Conservation (phyloP, 805 yeast genomes). For the Starmerella apis region DNA sequence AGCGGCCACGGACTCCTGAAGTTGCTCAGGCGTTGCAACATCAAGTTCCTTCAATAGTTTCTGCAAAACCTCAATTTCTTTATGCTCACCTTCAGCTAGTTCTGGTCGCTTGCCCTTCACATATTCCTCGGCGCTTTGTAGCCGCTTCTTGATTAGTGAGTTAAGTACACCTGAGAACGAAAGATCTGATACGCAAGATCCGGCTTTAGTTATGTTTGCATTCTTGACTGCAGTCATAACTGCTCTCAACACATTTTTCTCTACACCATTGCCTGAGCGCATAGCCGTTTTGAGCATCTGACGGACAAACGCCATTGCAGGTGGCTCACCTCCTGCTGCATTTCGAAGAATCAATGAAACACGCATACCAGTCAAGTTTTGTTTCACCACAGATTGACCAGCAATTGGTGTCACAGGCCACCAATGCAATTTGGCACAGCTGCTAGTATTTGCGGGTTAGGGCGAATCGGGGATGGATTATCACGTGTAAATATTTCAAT, state of each 20-base stretch:
- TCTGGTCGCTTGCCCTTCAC: slow-evolving; percentile 40
- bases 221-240: slow-evolving; percentile 32
- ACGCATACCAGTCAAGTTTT: slow-evolving; percentile 6
- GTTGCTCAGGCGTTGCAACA: slow-evolving; percentile 40
- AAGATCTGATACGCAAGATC: slow-evolving; percentile 26
- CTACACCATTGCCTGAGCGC: slow-evolving; percentile 36
- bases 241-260: slow-evolving; percentile 29
- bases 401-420: no score
- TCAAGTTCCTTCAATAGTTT: slow-evolving; percentile 37
- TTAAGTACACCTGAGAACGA: slow-evolving; percentile 37
- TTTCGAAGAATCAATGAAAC: slow-evolving; percentile 6
- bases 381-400: background rate
- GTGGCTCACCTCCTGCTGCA: slow-evolving; percentile 27
- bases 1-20: slow-evolving; percentile 31
- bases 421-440: background rate
- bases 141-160: slow-evolving; percentile 35
- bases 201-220: slow-evolving; percentile 30
- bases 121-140: slow-evolving; percentile 43
- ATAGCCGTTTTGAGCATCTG: slow-evolving; percentile 41
- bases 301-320: slow-evolving; percentile 33
- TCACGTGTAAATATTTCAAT: slow-evolving; percentile 3
- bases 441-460: background rate
- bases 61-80: slow-evolving; percentile 39
- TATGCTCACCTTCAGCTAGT: slow-evolving; percentile 43
- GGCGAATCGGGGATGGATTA: background rate